Evolutionary conservation across 1,139 yeast species (phyloP), one percentile per base, ranked within the genome.

Genomic region (Suhomyces ambrosiae): DNA sequence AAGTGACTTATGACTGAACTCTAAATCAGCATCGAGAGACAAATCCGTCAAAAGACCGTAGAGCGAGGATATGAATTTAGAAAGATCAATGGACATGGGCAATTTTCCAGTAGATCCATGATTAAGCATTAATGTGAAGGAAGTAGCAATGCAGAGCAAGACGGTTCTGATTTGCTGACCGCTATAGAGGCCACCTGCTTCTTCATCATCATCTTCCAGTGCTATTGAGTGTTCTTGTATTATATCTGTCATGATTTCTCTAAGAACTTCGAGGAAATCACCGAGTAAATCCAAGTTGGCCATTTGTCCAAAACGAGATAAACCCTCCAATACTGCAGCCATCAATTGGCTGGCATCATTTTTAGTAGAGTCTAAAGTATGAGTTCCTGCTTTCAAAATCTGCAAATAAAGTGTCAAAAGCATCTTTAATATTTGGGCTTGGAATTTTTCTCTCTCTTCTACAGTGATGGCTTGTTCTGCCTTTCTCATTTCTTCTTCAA

Each of bases 221-320:
- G 35, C 31, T 23, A 66, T 45, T 3, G 70, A 53, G 44, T 65
- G 68, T 16, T 59, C 61, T 4, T 58, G 60, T 12, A 68, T 50
- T 12, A 68, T 60, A 45, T 79, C 84, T 14, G 61, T 53, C 61
- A 86, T 78, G 19, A 86, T 74, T 60, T 92, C 97, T 50, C 94
- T 74, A 55, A 92, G 73, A 3, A 89, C 96, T 58, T 86, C 95
- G 33, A 92, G 71, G 60, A 92, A 81, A 59, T 92, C 98, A 19
- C 97, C 97, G 50, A 92, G 75, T 37, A 92, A 70, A 49, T 92
- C 97, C 38, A 92, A 80, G 56, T 92, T 92, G 24, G 95, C 90
- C 81, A 90, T 82, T 54, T 84, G 92, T 3, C 97, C 96, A 57
- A 84, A 89, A 56, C 80, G 80, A 2, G 97, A 86, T 41, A 92